Base-by-base conservation (phyloP, 495 filamentous ascomycete species). In the Entonaema liquescens region DNA sequence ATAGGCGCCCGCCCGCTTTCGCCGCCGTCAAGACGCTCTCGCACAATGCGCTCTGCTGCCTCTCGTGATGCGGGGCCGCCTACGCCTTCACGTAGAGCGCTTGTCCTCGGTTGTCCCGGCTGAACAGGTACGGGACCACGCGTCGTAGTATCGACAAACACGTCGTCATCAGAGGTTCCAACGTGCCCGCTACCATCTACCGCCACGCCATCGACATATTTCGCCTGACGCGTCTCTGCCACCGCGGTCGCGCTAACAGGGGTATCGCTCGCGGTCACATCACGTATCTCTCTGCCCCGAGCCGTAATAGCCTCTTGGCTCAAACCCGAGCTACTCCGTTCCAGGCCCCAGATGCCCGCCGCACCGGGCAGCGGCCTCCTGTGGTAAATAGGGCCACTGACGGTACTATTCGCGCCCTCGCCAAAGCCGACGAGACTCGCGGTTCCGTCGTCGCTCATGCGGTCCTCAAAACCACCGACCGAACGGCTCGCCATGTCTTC, bases 381-480 rank as follows among this genome's bases (percentile, higher is more conserved):
- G 47, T 83, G 83, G 71, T 87, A 93, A 19, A 86, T 89, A n/a
- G 91, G 91, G 6, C 90, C 92, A 60, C 86, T 89, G 58, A 92
- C 85, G 0, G 91, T 93, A 73, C 89, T 94, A 60, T 89, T 90
- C 12, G 93, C 93, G 7, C 92, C 93, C 75, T 97, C 94, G 55
- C 94, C 94, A 65, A 96, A 96, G 0, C 88, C 94, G 8, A 96
- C 93, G 28, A 97, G 81, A 72, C 87, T 91, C 0, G 89, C 91
- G 29, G 70, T 80, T 1, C 81, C 83, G 71, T 94, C 92, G 68
- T 97, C 93, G 65, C 90, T 93, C 83, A 94, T 88, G 68, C 89
- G 90, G 65, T 92, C 89, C 19, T 91, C 86, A 26, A 83, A 85
- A 3, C 85, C 88, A 55, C 90, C 88, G 42, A 91, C 87, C 29